Base-by-base conservation (phyloP, 2,329 filamentous ascomycete genomes). In the Cryoendolithus antarcticus region DNA sequence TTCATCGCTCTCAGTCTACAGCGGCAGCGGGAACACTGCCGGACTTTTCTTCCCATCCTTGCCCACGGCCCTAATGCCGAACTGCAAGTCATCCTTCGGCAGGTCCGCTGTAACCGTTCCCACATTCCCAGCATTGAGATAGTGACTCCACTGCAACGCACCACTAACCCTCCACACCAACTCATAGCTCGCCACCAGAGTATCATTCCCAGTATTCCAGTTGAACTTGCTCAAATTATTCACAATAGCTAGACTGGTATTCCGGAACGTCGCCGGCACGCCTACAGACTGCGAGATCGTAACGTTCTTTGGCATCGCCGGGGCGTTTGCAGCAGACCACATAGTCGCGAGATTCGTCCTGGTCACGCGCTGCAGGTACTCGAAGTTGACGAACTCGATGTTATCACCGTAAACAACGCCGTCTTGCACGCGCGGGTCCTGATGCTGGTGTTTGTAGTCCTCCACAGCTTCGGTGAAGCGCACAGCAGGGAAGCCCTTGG, bases 401-500 rank as follows among this genome's bases (percentile, higher is more conserved):
- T 75, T 48, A 40, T 77, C 73, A 15, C 72, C 73, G 45, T 71
- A 75, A 41, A 71, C 66, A 15, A 62, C 65, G 1, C 68, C 70
- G 35, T 69, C 63, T 35, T 64, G 59, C 9, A 69, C 60, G 1
- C 70, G 61, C 1, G 69, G 47, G 43, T 75, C 63, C 55, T 76
- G 72, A 47, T 76, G 72, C 55, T 76, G 72, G 49, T 76, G 73
- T 3, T 56, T 60, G 50, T 67, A 76, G 50, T 75, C 61, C 56
- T 77, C 73, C 39, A 69, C 64, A 0, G 72, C 70, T 56, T 77
- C 73, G 0, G 71, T 75, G 61, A 72, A 75, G 2, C 73, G 64
- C 10, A 69, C 64, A 0, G 69, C 70, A 3, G 71, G 60, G 48
- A 70, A 76, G 3, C 72, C 72, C 10, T 65, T 63, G 32, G 66